Base-by-base conservation (phyloP, 352 stramenopile genomes). In the Blastocystis sp. region DNA sequence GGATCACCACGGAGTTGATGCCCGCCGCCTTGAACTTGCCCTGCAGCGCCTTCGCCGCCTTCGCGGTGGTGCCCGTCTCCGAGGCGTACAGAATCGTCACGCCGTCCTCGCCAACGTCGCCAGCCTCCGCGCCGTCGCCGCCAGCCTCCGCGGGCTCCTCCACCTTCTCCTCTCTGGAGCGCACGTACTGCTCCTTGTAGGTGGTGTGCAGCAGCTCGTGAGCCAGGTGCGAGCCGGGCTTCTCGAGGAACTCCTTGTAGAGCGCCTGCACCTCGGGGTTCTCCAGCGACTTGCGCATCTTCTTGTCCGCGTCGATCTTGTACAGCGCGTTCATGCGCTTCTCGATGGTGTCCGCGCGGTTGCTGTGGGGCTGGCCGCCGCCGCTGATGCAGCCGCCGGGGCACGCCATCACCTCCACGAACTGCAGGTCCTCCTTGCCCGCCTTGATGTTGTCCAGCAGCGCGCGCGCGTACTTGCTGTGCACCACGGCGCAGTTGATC, bases 341-440 rank as follows among this genome's bases (percentile, higher is more conserved):
- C 79, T 26, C 93, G 92, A 78, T 93, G 91, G 51, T 93, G 89
- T 39, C 95, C 90, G 65, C 94, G 92, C 51, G 94, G 92, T 90
- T 96, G 95, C 51, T 92, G 92, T 51, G 31, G 90, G 31, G 92
- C 92, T 98, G 96, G 19, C 96, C 97, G 51, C 97, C 97, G 77
- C 97, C 97, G 91, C 98, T 99, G 55, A 98, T 91, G 90, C 97
- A 99, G 6, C 97, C 97, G 70, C 94, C 96, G n/a, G 96, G 96
- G 90, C 97, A 99, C 65, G 97, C 97, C 96, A 99, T 98, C 88
- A 98, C 95, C 93, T 99, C 97, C 13, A 98, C 95, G 92, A 98
- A 99, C 92, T 98, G 69, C 69, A 91, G 63, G 51, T 71, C 78
- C 62, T 78, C 79, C 74, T 90, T 76, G 33, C 50, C 66, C n/a